These are phyloP conservation scores for Rubia peregrina DNA, from an alignment of 305 asterid genomes.

Conservation along the genomic window DNA sequence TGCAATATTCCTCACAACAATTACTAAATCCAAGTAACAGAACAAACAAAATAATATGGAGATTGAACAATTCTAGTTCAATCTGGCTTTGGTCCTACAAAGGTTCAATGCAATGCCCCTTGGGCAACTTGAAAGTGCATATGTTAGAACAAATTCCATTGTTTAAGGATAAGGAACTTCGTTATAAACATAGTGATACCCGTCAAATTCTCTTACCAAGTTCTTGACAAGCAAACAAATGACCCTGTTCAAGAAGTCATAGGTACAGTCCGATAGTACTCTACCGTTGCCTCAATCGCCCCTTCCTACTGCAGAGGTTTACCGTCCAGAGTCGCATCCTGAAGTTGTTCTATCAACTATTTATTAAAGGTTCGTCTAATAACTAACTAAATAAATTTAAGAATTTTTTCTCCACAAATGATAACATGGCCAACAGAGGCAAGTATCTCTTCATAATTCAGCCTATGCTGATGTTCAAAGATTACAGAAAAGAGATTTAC, in stretches of 20 bases:
- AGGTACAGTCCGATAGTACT: neutral
- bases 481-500: neutral
- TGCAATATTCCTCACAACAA: slow-evolving; percentile 1
- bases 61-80: too few species aligned
- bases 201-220: neutral
- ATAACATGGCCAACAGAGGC: neutral
- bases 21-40: neutral
- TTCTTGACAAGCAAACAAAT: neutral
- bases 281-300: too few species aligned
- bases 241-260: neutral
- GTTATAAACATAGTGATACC: neutral
- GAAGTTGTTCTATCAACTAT: too few species aligned
- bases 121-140: neutral
- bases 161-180: neutral
- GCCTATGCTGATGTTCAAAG: neutral
- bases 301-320: too few species aligned
- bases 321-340: too few species aligned
- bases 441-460: neutral
- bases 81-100: too few species aligned
- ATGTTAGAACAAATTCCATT: neutral
- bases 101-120: neutral
- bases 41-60: too few species aligned
- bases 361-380: too few species aligned
- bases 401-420: too few species aligned
- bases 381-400: too few species aligned